Percentiles rank a stretch among this genome's conserved stretches.
These are phyloP conservation scores for Leccinellum albellum DNA, from an alignment of 768 basidiomycete genomes.

Conservation along the genomic window DNA sequence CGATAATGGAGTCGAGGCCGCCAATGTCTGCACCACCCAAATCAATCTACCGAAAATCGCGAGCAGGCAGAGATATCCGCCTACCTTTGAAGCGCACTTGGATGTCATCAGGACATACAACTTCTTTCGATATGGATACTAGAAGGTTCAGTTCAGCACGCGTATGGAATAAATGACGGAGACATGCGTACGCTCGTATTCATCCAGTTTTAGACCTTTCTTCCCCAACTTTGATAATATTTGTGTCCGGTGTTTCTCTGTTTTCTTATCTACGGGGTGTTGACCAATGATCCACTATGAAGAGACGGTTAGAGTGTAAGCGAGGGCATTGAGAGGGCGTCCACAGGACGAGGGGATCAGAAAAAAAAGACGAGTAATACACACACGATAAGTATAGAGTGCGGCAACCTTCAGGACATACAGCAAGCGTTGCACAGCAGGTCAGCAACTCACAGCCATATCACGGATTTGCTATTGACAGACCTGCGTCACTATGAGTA, in stretches of 20 bases:
- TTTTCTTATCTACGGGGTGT: constrained; percentile 49
- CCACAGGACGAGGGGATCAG: background rate
- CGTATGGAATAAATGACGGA: background rate
- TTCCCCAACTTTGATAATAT: constrained; percentile 70
- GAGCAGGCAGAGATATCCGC: constrained; percentile 10
- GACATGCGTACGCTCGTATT: constrained; percentile 75
- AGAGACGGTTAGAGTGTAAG: background rate
- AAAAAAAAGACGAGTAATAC: constrained; percentile 22
- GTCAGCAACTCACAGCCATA: background rate
- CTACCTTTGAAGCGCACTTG: constrained; percentile 67
- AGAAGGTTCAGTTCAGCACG: background rate
- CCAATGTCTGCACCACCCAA: constrained; percentile 64
- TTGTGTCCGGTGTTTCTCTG: constrained; percentile 67
- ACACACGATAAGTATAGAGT: constrained; percentile 70
- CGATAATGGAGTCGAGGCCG: constrained; percentile 87
- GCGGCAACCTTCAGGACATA: constrained; percentile 57
- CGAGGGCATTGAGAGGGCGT: background rate
- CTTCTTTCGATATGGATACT: constrained; percentile 88
- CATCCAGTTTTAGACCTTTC: constrained; percentile 71
- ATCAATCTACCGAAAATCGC: background rate
- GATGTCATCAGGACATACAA: constrained; percentile 91
- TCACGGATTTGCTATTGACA: constrained; percentile 13
- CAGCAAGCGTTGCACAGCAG: background rate
- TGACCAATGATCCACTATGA: constrained; percentile 64
- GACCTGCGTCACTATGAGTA: constrained; percentile 52